phyloP scores from a whole-genome alignment of 2,329 filamentous ascomycete species.

The Xylariaceae sp. region DNA sequence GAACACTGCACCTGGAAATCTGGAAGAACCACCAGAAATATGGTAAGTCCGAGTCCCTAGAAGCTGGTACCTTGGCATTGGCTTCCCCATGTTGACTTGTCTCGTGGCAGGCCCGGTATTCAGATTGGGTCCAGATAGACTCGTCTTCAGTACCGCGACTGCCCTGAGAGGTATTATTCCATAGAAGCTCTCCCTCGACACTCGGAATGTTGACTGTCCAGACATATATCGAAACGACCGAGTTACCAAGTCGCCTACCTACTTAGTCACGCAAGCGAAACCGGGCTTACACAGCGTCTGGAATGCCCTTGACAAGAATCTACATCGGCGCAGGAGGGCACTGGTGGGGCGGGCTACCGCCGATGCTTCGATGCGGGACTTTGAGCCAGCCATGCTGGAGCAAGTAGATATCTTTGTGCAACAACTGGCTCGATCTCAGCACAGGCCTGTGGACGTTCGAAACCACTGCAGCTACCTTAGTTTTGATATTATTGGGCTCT shows the following conservation, averaged over 20 bases:
- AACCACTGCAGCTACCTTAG: conserved; percentile 8
- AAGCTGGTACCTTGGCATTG: background rate
- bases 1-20: conserved; percentile 9
- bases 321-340: conserved; percentile 11
- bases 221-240: conserved; percentile 13
- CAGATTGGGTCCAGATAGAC: conserved; percentile 11
- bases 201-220: conserved; percentile 2
- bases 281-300: conserved; percentile 6
- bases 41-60: too few species aligned
- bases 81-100: too few species aligned
- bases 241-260: conserved; percentile 9
- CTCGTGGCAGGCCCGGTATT: conserved; percentile 13
- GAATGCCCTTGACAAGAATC: conserved; percentile 9
- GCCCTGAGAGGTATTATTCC: conserved; percentile 8
- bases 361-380: conserved; percentile 12
- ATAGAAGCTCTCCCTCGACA: background rate
- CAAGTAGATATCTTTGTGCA: conserved; percentile 13
- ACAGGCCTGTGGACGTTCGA: conserved; percentile 8
- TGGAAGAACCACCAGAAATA: conserved; percentile 9
- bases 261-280: conserved; percentile 8
- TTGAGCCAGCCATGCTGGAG: conserved; percentile 13
- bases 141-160: conserved; percentile 13
- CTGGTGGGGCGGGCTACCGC: conserved; percentile 9
- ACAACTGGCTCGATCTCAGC: conserved; percentile 1
- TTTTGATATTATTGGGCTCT: conserved; percentile 10